Base-by-base conservation (phyloP, 2,329 filamentous ascomycete species). In the Parasarocladium wereldwijsianum region DNA sequence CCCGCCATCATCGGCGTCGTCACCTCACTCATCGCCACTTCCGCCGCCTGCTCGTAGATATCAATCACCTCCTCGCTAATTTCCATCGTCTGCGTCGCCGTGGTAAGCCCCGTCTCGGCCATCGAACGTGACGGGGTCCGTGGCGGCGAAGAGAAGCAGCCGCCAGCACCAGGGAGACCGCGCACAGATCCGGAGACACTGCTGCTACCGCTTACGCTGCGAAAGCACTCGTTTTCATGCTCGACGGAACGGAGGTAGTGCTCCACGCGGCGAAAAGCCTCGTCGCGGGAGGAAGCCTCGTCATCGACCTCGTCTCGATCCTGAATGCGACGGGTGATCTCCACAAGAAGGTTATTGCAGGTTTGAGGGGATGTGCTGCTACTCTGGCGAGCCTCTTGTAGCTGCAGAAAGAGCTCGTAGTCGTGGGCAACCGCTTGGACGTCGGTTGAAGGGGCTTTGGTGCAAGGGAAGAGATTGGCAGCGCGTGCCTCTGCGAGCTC, bases 251-350 rank as follows among this genome's bases (percentile, higher is more conserved):
- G 37, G 3, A 50, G 31, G 17, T 46, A 50, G 21, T 38, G 34
- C 13, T 39, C 28, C 15, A 47, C 40, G 1, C 47, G 37, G 5
- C 42, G 41, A 3, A 33, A 29, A 4, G 41, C 45, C 10, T 44
- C 45, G 11, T 34, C 28, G 10, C 39, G 21, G 2, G 27, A 36
- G 15, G 15, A 46, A 31, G 32, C 36, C 13, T 23, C 43, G 15
- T 37, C 31, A 9, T 29, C 24, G 1, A 38, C 22, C 14, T 44
- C 38, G 36, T 59, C 53, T 2, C 57, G 55, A 12, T 51, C 45
- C 4, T 41, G 39, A 26, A 60, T 57, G 4, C 39, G 39, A 4
- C 48, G 47, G 3, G 47, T 38, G 11, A 57, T 47, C 13, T 52
- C 42, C 8, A 56, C 41, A 0, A 40, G 42, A 0, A 55, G 27